Base-by-base conservation (phyloP, 2,329 filamentous ascomycete genomes). In the Aspergillus ochraceoroseus region DNA sequence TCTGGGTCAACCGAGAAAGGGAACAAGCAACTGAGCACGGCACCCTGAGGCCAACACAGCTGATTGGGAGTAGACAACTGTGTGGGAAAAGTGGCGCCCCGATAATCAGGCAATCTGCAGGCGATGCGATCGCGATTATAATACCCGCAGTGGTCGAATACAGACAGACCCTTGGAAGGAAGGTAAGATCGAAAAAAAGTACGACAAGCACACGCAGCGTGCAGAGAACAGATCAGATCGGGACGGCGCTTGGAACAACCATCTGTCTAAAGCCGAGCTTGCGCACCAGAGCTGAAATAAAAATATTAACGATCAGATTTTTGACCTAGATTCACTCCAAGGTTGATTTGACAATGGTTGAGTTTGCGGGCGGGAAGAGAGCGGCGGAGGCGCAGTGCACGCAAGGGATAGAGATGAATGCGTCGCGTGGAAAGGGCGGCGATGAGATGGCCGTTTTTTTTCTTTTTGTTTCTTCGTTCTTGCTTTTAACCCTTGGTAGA, bases 361-460 rank as follows among this genome's bases (percentile, higher is more conserved):
- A 49, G 44, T 50, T 49, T 37, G 46, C 44, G 45, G 44, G 34
- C 43, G 49, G 49, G 42, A 52, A 46, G 47, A 44, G 40, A 47
- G 46, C 43, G 46, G 57, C 50, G 55, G 51, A 55, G 57, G 57
- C 57, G 55, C 52, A 53, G 45, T 43, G 32, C 35, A 54, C 32
- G 47, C 51, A 57, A 56, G 56, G 54, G 57, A 56, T 57, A 32
- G 15, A 40, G 38, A 48, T 52, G 51, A 54, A 52, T 53, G 50
- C 49, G 51, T 55, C 53, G 58, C 59, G 59, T 61, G 59, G 59
- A 52, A 55, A 47, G 45, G 44, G 44, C 39, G 47, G 39, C 31
- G 31, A 22, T 23, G n/a, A n/a, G n/a, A n/a, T n/a, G n/a, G n/a
- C n/a, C n/a, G n/a, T n/a, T n/a, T n/a, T n/a, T n/a, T n/a, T n/a